Evolutionary conservation across 306 rosid genomes (phyloP).

Genomic region (Sicyos edulis): DNA sequence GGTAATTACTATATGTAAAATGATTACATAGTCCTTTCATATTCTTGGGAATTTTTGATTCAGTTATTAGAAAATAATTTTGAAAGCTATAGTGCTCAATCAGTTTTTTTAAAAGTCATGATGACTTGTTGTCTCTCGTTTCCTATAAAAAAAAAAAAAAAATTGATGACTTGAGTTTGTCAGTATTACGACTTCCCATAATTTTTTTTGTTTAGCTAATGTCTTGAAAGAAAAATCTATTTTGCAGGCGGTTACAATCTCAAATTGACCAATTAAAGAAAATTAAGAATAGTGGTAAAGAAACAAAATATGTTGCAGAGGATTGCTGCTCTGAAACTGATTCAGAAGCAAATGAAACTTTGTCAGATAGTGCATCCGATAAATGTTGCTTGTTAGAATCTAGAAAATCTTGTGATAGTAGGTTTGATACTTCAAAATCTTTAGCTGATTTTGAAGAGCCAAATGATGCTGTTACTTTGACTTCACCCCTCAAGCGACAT

Average conservation of each 20-base stretch:
- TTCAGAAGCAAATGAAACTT: conserved; percentile 45
- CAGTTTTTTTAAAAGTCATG: neutral
- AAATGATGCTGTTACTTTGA: conserved; percentile 45
- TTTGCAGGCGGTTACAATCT: conserved; percentile 64
- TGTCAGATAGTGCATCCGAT: conserved; percentile 37
- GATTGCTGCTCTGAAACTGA: conserved; percentile 80
- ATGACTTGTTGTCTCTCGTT: too few species aligned
- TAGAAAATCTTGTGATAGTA: conserved; percentile 27
- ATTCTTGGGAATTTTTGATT: neutral
- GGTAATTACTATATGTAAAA: conserved; percentile 39
- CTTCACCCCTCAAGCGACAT: conserved; percentile 38
- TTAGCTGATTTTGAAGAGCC: conserved; percentile 34
- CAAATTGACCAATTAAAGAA: conserved; percentile 55
- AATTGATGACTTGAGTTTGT: too few species aligned
- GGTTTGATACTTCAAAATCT: conserved; percentile 34
- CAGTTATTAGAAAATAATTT: neutral
- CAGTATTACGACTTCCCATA: neutral
- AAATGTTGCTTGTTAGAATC: conserved; percentile 36
- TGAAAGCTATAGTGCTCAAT: conserved; percentile 15
- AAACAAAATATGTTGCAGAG: conserved; percentile 33
- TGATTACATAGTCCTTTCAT: neutral
- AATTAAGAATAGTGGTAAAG: conserved; percentile 31
- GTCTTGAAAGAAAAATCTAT: conserved; percentile 16
- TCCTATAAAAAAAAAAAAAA: too few species aligned
- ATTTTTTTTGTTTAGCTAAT: neutral